Evolutionary conservation across 768 basidiomycete genomes (phyloP), one percentile per base, ranked within the genome.

Genomic region (Boletellus sp.): DNA sequence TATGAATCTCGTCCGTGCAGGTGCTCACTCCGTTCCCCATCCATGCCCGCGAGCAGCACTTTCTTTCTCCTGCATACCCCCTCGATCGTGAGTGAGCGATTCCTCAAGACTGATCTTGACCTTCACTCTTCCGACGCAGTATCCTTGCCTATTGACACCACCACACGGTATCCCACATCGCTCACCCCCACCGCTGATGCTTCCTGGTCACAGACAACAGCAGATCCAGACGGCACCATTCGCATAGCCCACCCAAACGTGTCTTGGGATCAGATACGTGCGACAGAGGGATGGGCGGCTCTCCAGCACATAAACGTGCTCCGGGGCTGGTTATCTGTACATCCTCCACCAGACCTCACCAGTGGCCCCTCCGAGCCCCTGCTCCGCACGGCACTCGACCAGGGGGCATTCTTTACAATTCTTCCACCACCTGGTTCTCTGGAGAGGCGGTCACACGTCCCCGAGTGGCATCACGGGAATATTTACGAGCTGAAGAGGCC

Each of bases 271-370:
- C 73, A 76, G 43, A 73, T 94, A 47, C 83, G 90, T 12, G 72
- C 77, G 22, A 83, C 85, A 2, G 87, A 91, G 67, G 92, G 92
- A 12, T 94, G 92, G 92, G 85, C 90, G 20, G 84, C 80, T 19
- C 69, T 94, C 16, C 92, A 95, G 65, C 87, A 91, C 58, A 83
- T 91, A 58, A 75, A 79, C 8, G 69, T 92, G 26, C 73, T 94
- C 16, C 82, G 79, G 32, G 79, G 86, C 0, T 78, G 76, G 10
- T 50, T 94, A 5, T 83, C 77, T 2, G 52, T 93, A 16, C 67
- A 74, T 42, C 81, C 84, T 11, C 78, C 78, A 8, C 23, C 47
- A 28, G 51, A 47, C 39, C 11, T 45, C 36, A 3, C 22, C 46
- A 38, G 1, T n/a, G 41, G 51, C 23, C 19, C 38, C 19, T 42